These are phyloP conservation scores for Ustilago cynodontis DNA, from an alignment of 1,284 basidiomycete species.

Conservation along the genomic window DNA sequence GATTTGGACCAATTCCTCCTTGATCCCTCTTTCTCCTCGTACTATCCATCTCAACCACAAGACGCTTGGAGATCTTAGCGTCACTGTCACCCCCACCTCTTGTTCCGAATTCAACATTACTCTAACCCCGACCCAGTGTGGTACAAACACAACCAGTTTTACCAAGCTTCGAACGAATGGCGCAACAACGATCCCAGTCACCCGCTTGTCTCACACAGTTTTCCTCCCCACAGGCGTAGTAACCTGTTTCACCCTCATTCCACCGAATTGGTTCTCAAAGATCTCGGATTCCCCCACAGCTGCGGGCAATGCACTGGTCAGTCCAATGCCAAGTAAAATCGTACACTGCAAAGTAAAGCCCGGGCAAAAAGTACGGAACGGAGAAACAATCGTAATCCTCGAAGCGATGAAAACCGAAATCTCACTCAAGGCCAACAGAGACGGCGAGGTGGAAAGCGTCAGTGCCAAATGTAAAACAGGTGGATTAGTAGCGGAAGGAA, in stretches of 20 bases:
- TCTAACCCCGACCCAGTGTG: too few species aligned
- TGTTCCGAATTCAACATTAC: conserved; percentile 5
- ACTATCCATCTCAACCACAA: conserved; percentile 19
- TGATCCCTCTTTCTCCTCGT: not conserved
- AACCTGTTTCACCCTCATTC: conserved; percentile 11
- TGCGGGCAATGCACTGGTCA: conserved; percentile 2
- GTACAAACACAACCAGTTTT: conserved; percentile 73
- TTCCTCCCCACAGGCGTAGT: conserved; percentile 35
- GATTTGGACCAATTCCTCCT: conserved; percentile 17
- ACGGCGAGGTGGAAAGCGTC: conserved; percentile 79
- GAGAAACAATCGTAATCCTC: conserved; percentile 83
- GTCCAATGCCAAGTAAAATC: conserved; percentile 55
- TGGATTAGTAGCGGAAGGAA: conserved; percentile 88
- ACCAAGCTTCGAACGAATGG: conserved; percentile 72
- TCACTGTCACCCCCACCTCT: conserved; percentile 1
- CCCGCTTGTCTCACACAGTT: conserved; percentile 12
- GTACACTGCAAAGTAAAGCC: conserved; percentile 84
- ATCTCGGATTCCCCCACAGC: conserved; percentile 3
- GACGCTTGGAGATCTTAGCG: conserved; percentile 19
- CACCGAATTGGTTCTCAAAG: conserved; percentile 30
- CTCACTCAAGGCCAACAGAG: conserved; percentile 77
- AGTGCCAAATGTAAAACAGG: conserved; percentile 75
- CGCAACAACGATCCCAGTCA: conserved; percentile 9
- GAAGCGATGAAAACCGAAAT: conserved; percentile 92
- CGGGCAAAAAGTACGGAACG: conserved; percentile 83